These are phyloP conservation scores for Saposhnikovia divaricata DNA, from an alignment of 129 eudicot genomes.

Conservation along the genomic window DNA sequence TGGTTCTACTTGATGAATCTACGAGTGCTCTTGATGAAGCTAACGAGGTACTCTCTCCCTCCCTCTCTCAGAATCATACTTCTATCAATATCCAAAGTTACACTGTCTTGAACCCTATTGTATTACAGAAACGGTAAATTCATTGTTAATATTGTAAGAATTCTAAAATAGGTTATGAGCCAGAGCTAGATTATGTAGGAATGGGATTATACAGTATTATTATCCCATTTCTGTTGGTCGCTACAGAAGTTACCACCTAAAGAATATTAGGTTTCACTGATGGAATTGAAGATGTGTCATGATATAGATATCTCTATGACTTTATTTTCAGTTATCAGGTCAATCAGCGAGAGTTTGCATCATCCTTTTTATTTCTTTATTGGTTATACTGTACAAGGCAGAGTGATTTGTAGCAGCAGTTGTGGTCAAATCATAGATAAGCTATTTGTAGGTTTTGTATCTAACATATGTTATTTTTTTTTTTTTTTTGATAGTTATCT, in stretches of 20 bases:
- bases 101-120: not conserved
- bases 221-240: not conserved
- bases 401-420: not conserved
- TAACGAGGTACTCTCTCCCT: conserved; percentile 55
- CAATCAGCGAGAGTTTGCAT: not conserved
- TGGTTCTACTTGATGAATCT: conserved; percentile 85
- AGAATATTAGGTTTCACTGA: not conserved
- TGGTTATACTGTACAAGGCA: not conserved
- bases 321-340: not conserved
- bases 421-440: not conserved
- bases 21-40: conserved; percentile 96
- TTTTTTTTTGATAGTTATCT: too few species aligned
- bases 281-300: not conserved
- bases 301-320: not conserved
- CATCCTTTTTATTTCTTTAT: not conserved
- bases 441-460: not conserved
- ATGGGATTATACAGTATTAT: not conserved
- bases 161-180: not conserved
- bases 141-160: not conserved
- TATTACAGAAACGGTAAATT: not conserved
- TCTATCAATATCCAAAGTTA: not conserved
- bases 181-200: not conserved
- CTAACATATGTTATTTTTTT: not conserved
- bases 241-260: not conserved
- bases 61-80: not conserved